Base-by-base conservation (phyloP, 495 filamentous ascomycete species). In the Hyaloscypha bicolor region DNA sequence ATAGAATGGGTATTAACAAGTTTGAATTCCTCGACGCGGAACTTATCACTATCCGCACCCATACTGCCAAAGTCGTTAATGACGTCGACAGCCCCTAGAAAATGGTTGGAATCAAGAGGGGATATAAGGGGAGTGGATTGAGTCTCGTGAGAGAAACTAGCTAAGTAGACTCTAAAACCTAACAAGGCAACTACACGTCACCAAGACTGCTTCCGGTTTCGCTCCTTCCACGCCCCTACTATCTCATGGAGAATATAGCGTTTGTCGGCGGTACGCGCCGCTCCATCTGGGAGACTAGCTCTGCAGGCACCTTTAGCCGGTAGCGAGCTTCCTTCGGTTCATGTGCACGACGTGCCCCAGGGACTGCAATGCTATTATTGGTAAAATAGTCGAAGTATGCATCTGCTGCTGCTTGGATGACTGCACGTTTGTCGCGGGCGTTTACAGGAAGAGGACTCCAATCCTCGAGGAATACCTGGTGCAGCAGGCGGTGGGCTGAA, bases 221-320 rank as follows among this genome's bases (percentile, higher is more conserved):
- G n/a, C n/a, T n/a, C n/a, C n/a, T n/a, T n/a, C n/a, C n/a, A n/a
- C n/a, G 32, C 32, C 3, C 63, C 63, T 2, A 59, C 21, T 19
- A n/a, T 35, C 63, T 65, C 63, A 32, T 65, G 52, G 6, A 65
- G 45, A 2, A 65, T 52, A 59, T 65, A 65, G 16, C 63, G 30
- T 22, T 53, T 31, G 25, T 63, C 25, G 25, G 9, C 32, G 35
- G 45, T 59, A 29, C 4, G 22, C 8, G 31, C 22, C 8, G 55
- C 31, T 21, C 22, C 55, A 8, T 29, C 8, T 9, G 31, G 31
- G 22, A 58, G 22, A 33, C 22, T 29, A 9, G 5, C 29, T 33
- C 14, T 30, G 55, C 55, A 58, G 31, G 6, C 31, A 4, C 55
- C 55, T 3, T 9, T 33, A 30, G 22, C 55, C 6, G 55, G 6